These are phyloP conservation scores for Cymbomonas tetramitiformis DNA, from an alignment of 139 green algal species.

Conservation along the genomic window DNA sequence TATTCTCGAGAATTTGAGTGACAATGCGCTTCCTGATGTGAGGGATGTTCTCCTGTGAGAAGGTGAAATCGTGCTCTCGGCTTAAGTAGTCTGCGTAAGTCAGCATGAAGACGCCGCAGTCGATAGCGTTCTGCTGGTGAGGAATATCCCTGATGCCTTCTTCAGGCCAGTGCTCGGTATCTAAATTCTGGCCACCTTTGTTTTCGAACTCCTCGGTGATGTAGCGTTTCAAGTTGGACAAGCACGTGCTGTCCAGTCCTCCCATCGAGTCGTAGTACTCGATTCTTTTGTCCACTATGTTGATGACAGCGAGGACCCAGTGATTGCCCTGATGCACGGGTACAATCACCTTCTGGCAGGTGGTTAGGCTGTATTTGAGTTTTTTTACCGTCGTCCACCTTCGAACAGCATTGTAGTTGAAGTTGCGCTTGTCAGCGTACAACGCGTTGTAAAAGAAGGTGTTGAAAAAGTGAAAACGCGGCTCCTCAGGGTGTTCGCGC, in stretches of 20 bases:
- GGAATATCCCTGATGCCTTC: constrained; percentile 28
- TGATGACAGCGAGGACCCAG: constrained; percentile 34
- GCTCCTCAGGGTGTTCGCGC: background rate
- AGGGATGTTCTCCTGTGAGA: too few relatives aligned
- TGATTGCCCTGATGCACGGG: constrained; percentile 31
- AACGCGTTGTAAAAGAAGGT: constrained; percentile 40
- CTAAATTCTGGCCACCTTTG: constrained; percentile 23
- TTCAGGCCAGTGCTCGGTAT: constrained; percentile 20
- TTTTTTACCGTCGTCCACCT: constrained; percentile 30
- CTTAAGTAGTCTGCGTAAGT: constrained; percentile 23
- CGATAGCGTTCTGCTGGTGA: constrained; percentile 28
- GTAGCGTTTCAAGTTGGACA: constrained; percentile 25
- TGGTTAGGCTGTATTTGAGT: constrained; percentile 20
- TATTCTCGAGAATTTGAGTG: too few relatives aligned
- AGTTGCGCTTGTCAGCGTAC: constrained; percentile 3
- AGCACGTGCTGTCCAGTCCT: constrained; percentile 8
- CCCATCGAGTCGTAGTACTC: constrained; percentile 33
- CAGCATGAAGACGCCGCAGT: constrained; percentile 25
- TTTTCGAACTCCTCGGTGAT: constrained; percentile 32
- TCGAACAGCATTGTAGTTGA: constrained; percentile 28
- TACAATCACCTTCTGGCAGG: constrained; percentile 39
- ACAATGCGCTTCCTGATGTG: too few relatives aligned
- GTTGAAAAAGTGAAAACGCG: constrained; percentile 32
- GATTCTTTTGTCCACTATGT: constrained; percentile 24
- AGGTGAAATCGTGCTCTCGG: too few relatives aligned